These are phyloP conservation scores for Ceratocystis diversiconidia DNA, from an alignment of 2,329 filamentous ascomycete genomes.

Conservation along the genomic window DNA sequence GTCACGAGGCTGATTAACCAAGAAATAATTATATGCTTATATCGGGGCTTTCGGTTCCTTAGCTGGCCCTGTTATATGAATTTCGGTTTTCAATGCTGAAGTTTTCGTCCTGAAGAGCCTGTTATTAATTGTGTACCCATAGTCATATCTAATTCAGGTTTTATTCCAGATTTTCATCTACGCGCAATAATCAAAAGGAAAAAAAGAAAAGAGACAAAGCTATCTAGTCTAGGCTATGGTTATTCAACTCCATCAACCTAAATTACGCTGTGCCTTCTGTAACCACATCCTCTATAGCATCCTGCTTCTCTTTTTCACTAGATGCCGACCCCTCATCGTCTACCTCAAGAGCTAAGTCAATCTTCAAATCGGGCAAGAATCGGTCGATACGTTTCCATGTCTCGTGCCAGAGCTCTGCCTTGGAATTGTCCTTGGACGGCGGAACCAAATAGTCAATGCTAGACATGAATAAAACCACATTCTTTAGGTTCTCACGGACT, in stretches of 20 bases:
- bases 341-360: conserved; percentile 41
- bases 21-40: background rate
- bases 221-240: background rate
- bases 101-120: background rate
- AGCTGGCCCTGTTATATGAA: background rate
- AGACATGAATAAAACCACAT: conserved; percentile 88
- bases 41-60: background rate
- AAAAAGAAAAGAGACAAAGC: background rate
- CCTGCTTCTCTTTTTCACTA: background rate
- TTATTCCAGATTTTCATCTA: background rate
- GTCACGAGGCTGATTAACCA: background rate
- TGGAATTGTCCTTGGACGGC: conserved; percentile 42
- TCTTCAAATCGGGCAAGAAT: conserved; percentile 46
- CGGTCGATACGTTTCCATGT: conserved; percentile 53
- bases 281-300: background rate
- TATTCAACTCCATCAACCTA: background rate
- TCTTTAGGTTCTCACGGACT: conserved; percentile 88
- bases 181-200: background rate
- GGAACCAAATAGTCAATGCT: conserved; percentile 72
- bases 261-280: background rate
- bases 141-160: background rate
- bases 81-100: background rate
- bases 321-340: conserved; percentile 13
- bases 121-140: background rate
- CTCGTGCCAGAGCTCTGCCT: conserved; percentile 45